Evolutionary conservation across 345 rosid genomes (phyloP), one percentile per base, ranked within the genome.

Genomic region (Eucalyptus sp.): DNA sequence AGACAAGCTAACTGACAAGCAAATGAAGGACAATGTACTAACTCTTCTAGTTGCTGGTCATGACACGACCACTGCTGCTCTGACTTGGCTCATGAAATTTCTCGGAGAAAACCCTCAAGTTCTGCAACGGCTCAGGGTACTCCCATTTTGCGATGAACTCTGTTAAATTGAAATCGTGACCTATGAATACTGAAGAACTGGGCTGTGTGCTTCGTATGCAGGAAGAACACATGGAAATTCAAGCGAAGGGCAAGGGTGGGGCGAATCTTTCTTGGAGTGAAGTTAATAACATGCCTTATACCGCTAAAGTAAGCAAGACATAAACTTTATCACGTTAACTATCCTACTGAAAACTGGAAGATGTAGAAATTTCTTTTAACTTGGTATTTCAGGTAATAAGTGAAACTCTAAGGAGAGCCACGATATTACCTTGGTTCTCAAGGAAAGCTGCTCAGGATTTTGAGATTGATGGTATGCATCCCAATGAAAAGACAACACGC

Each of bases 41-140:
- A 94, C 97, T 87, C 92, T 95, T 50, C 92, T 95, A 27, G 92
- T 95, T 88, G 96, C 96, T 50, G 97, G 97, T 11, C 97, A 94
- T 88, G 95, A 95, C 71, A 95, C 97, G 84, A 95, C 96, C 9
- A 94, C 96, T 24, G 95, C 97, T 76, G 96, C 93, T 86, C 91
- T 94, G 81, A 94, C 97, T 29, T 94, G 96, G 95, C 90, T 94
- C 90, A 80, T 93, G 89, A 94, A 94, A 86, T 93, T 94, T 92
- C 94, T 94, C 4, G 94, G 68, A 86, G 96, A 94, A 90, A 95
- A 93, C 88, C 94, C 95, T 29, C 52, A 50, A 24, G 94, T 94
- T 86, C 54, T 94, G 86, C 92, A 94, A 62, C 86, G 91, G 89
- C 96, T 94, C 88, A 89, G 96, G 81, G 96, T 94, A 92, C 86